phyloP scores from a whole-genome alignment of 257 asterid species.

The Dorcoceras hygrometricum region DNA sequence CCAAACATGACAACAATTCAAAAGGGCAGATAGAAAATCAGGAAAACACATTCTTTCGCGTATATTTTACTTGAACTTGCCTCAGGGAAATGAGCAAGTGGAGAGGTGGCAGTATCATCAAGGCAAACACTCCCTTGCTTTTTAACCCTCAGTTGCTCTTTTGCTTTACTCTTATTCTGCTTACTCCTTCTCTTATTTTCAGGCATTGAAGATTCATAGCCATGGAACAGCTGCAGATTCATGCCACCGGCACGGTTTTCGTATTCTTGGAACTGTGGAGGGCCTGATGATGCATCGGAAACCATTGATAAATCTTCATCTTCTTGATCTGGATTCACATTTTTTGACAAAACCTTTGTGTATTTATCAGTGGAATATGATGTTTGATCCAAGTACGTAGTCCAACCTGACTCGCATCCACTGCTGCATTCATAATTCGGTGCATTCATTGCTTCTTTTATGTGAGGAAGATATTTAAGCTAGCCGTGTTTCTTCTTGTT shows the following conservation, averaged over 20 bases:
- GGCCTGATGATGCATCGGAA: conserved; percentile 21
- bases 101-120: not conserved
- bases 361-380: conserved; percentile 42
- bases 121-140: not conserved
- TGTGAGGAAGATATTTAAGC: not conserved
- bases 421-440: conserved; percentile 72
- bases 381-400: conserved; percentile 67
- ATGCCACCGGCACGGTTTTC: conserved; percentile 13
- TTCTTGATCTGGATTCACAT: conserved; percentile 27
- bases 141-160: not conserved
- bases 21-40: not conserved
- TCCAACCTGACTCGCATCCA: conserved; percentile 96
- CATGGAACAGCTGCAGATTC: not conserved
- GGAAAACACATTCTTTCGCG: not conserved
- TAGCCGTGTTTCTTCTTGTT: not conserved
- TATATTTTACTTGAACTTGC: not conserved
- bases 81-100: not conserved
- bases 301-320: conserved; percentile 40
- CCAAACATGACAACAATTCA: not conserved
- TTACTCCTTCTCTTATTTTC: not conserved
- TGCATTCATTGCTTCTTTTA: conserved; percentile 39
- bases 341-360: conserved; percentile 25
- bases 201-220: not conserved
- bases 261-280: conserved; percentile 28
- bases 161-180: not conserved